phyloP scores from a whole-genome alignment of 2,329 filamentous ascomycete species.

The Cercospora sp. region DNA sequence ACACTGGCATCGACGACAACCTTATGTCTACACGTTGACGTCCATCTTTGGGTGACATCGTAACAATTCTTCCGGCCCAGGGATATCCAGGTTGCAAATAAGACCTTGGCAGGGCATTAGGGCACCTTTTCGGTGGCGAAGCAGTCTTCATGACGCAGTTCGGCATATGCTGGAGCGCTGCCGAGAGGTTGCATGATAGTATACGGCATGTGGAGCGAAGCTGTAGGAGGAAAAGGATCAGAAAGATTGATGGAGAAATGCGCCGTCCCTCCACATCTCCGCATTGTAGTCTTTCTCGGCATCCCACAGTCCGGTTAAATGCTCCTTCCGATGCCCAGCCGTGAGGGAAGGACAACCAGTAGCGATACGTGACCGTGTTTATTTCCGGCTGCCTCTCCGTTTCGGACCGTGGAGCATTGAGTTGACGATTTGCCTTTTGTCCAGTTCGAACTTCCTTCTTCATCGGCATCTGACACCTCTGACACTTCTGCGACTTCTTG shows the following conservation, averaged over 20 bases:
- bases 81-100: not conserved
- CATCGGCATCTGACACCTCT: not conserved
- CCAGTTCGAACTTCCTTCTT: not conserved
- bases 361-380: not conserved
- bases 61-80: conserved; percentile 11
- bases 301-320: not conserved
- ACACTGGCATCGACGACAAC: not conserved
- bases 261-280: not conserved
- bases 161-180: not conserved
- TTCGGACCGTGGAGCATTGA: not conserved
- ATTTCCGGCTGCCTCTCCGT: not conserved
- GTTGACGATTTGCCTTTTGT: not conserved
- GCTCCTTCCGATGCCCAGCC: not conserved
- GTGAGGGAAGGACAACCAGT: not conserved
- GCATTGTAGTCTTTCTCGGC: not conserved
- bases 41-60: not conserved
- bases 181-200: not conserved
- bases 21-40: not conserved
- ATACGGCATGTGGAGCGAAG: conserved; percentile 8
- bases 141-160: conserved; percentile 1
- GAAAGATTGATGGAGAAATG: conserved; percentile 14
- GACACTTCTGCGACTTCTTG: not conserved
- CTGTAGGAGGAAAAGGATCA: not conserved
- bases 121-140: not conserved
- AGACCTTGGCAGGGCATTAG: conserved; percentile 8